Conservation (phyloP, 2,329 filamentous ascomycete genomes). For the Helminthosporium solani region DNA sequence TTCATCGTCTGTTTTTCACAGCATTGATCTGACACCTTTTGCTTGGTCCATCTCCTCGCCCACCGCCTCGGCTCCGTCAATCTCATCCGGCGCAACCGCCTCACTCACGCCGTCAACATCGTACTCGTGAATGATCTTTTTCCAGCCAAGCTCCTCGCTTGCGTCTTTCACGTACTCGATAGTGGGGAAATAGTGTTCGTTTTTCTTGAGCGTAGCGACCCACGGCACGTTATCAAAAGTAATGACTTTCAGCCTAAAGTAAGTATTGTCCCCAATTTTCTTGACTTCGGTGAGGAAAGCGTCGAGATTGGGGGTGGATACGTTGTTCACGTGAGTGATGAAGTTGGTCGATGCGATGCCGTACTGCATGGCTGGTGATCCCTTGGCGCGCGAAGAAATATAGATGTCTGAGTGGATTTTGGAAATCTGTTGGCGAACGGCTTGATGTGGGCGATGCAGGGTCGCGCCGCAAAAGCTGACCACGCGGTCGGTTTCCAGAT, state of each 20-base stretch:
- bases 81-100: constrained; percentile 28
- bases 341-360: constrained; percentile 96
- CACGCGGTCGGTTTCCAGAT: constrained; percentile 88
- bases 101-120: constrained; percentile 42
- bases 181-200: constrained; percentile 87
- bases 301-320: constrained; percentile 77
- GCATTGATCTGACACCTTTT: not conserved
- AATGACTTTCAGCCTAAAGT: constrained; percentile 95
- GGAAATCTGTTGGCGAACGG: constrained; percentile 94
- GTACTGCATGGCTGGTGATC: constrained; percentile 55
- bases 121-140: constrained; percentile 56
- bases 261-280: constrained; percentile 93
- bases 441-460: constrained; percentile 89
- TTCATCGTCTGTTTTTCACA: no score
- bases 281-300: constrained; percentile 78
- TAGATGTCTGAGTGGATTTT: constrained; percentile 97
- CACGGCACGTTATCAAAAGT: constrained; percentile 98
- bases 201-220: constrained; percentile 99
- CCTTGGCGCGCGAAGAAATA: constrained; percentile 69
- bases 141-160: constrained; percentile 56
- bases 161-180: constrained; percentile 64
- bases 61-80: constrained; percentile 15
- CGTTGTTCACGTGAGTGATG: constrained; percentile 91
- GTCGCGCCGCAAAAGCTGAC: constrained; percentile 95
- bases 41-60: not conserved